Evolutionary conservation across 306 rosid species (phyloP).

Genomic region (Trifolium subterraneum): DNA sequence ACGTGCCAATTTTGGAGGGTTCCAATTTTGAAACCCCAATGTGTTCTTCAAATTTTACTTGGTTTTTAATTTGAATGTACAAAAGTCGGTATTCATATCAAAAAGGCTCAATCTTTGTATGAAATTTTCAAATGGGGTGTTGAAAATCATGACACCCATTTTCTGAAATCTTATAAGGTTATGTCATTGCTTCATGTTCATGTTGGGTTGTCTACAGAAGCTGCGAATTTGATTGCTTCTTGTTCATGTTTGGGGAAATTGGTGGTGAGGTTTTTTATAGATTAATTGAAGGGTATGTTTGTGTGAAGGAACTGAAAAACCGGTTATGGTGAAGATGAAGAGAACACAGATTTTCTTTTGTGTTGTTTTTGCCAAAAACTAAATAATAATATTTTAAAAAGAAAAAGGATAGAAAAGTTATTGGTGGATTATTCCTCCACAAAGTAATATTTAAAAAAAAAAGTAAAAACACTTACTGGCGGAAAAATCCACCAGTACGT

Average conservation of each 20-base stretch:
- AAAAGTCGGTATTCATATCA: conserved; percentile 43
- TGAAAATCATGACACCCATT: conserved; percentile 50
- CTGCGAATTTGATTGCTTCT: conserved; percentile 62
- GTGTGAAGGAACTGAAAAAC: conserved; percentile 56
- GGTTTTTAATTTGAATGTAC: conserved; percentile 56
- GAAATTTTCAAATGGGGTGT: conserved; percentile 63
- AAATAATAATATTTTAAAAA: no score
- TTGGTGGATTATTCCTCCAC: no score
- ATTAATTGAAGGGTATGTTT: conserved; percentile 62
- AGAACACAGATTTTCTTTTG: no score
- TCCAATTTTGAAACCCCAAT: conserved; percentile 54
- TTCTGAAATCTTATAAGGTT: conserved; percentile 56
- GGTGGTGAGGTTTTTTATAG: conserved; percentile 46
- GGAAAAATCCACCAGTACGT: no score
- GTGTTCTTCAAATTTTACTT: conserved; percentile 60
- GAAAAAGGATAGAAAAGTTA: no score
- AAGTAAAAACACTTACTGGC: no score
- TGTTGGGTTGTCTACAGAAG: conserved; percentile 66
- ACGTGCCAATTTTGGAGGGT: conserved; percentile 68
- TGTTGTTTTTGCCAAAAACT: no score
- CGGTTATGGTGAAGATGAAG: no score
- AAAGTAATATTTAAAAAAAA: no score
- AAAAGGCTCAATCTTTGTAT: conserved; percentile 72
- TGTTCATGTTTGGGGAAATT: conserved; percentile 1
- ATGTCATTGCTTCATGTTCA: conserved; percentile 72